These are phyloP conservation scores for Boletus pseudopeckii DNA, from an alignment of 768 basidiomycete species.

Conservation along the genomic window DNA sequence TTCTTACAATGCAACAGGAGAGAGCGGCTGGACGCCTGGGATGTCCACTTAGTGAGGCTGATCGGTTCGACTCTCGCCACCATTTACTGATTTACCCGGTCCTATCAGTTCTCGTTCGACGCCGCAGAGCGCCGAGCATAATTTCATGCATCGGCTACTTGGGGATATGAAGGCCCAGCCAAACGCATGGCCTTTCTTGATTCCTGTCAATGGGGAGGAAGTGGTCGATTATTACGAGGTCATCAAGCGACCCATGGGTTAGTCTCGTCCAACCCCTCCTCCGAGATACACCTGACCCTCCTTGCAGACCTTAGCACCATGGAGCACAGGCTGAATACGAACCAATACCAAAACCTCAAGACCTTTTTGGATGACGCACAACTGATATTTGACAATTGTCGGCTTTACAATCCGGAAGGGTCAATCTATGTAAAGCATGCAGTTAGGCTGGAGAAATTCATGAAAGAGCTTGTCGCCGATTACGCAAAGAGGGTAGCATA, in stretches of 20 bases:
- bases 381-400: slow-evolving; percentile 87
- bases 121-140: slow-evolving; percentile 55
- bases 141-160: slow-evolving; percentile 72
- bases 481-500: slow-evolving; percentile 21
- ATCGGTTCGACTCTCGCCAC: not conserved
- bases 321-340: slow-evolving; percentile 85
- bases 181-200: slow-evolving; percentile 82
- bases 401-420: slow-evolving; percentile 78
- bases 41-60: slow-evolving; percentile 66
- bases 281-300: not conserved
- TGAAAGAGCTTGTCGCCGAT: slow-evolving; percentile 51
- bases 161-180: slow-evolving; percentile 75
- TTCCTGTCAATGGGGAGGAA: slow-evolving; percentile 75
- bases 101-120: slow-evolving; percentile 35
- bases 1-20: slow-evolving; percentile 45
- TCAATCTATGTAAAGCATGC: slow-evolving; percentile 84
- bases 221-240: slow-evolving; percentile 90
- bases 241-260: slow-evolving; percentile 91
- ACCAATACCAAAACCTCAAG: slow-evolving; percentile 73
- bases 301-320: slow-evolving; percentile 78
- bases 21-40: slow-evolving; percentile 89
- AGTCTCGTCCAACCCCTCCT: slow-evolving; percentile 23
- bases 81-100: slow-evolving; percentile 1
- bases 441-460: slow-evolving; percentile 73
- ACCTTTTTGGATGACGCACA: slow-evolving; percentile 76